These are phyloP conservation scores for Pyrus bretschneideri DNA, from an alignment of 306 rosid genomes.

Conservation along the genomic window DNA sequence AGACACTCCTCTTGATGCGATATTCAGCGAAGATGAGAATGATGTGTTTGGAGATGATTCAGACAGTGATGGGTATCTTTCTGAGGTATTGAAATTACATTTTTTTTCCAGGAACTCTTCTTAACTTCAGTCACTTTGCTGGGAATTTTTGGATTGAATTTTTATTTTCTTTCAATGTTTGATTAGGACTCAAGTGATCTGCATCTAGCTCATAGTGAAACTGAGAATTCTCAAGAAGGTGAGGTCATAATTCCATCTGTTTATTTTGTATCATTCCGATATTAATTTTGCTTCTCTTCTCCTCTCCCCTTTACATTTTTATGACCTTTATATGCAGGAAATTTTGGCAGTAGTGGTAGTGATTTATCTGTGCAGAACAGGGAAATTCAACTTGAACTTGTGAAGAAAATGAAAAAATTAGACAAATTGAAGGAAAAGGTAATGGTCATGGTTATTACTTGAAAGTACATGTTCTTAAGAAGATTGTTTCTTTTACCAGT, in stretches of 20 bases:
- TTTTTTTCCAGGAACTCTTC: neutral
- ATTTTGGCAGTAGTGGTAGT: conserved; percentile 25
- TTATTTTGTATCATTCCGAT: conserved; percentile 1
- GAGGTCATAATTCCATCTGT: conserved; percentile 16
- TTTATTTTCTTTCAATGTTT: neutral
- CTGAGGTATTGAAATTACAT: conserved; percentile 57
- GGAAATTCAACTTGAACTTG: conserved; percentile 47
- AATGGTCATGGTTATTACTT: conserved; percentile 6
- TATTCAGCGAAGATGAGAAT: conserved; percentile 58
- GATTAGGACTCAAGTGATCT: conserved; percentile 48
- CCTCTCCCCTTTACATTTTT: neutral
- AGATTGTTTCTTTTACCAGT: neutral
- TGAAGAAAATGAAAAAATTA: conserved; percentile 45
- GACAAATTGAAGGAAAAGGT: conserved; percentile 74
- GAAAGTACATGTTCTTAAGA: neutral
- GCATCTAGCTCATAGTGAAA: conserved; percentile 24
- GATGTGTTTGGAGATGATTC: conserved; percentile 52
- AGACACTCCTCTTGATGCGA: conserved; percentile 41
- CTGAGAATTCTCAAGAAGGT: conserved; percentile 39
- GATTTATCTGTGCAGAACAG: conserved; percentile 45
- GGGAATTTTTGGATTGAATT: conserved; percentile 15
- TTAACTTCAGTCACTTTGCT: conserved; percentile 7
- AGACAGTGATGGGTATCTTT: conserved; percentile 77
- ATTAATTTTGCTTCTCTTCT: neutral
- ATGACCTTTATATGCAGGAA: conserved; percentile 37